These are phyloP conservation scores for Annulohypoxylon nitens DNA, from an alignment of 495 filamentous ascomycete genomes.

Conservation along the genomic window DNA sequence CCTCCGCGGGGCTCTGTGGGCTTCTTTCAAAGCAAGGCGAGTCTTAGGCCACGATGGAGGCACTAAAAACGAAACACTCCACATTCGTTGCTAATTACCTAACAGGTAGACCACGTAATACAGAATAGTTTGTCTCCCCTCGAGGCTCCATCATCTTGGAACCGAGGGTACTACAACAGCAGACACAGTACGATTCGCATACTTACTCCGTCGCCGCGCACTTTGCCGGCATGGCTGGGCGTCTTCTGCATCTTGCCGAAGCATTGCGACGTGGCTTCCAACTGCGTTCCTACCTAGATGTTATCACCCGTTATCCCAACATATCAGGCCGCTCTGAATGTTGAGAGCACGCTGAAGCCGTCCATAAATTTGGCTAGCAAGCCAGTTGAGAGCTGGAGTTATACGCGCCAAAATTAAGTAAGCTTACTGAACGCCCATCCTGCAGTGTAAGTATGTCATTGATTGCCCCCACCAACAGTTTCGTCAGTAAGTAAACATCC, in stretches of 20 bases:
- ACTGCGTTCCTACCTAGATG: neutral
- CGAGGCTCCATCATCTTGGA: neutral
- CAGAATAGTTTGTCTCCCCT: neutral
- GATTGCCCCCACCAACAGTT: neutral
- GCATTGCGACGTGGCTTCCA: neutral
- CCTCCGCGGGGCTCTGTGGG: slow-evolving; percentile 2
- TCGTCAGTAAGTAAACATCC: neutral
- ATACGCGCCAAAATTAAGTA: neutral
- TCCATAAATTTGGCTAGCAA: neutral
- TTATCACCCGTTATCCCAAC: neutral
- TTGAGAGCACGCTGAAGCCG: neutral
- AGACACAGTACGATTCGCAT: neutral
- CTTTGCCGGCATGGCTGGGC: neutral
- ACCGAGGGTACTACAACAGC: slow-evolving; percentile 13
- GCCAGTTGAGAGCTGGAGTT: neutral
- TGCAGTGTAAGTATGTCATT: neutral
- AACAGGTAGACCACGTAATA: neutral
- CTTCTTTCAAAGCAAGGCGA: slow-evolving; percentile 1
- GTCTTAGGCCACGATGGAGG: neutral
- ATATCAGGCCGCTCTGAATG: neutral
- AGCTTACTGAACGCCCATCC: neutral
- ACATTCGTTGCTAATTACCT: slow-evolving; percentile 9
- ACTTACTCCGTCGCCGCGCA: slow-evolving; percentile 1
- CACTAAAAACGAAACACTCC: slow-evolving; percentile 11
- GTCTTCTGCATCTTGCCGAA: neutral